Evolutionary conservation across 2,329 filamentous ascomycete genomes (phyloP).

Genomic region (Nigrospora sphaerica): DNA sequence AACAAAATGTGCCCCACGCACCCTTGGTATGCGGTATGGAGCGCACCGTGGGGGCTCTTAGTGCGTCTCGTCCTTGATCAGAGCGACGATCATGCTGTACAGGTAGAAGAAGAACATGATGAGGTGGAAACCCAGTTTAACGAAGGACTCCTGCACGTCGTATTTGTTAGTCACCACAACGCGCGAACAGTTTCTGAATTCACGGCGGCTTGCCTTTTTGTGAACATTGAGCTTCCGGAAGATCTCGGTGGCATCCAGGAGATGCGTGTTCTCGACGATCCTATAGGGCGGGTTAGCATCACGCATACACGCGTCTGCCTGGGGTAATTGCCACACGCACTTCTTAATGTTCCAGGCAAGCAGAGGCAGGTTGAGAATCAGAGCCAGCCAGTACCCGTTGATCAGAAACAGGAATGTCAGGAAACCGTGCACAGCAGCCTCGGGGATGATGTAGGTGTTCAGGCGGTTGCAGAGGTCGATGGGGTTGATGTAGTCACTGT

Average conservation of each 20-base stretch:
- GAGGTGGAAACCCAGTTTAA: slow-evolving; percentile 97
- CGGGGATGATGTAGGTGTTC: slow-evolving; percentile 98
- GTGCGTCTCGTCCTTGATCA: slow-evolving; percentile 90
- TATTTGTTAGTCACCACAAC: slow-evolving; percentile 4
- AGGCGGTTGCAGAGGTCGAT: slow-evolving; percentile 99
- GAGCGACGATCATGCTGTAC: slow-evolving; percentile 95
- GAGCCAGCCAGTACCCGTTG: slow-evolving; percentile 96
- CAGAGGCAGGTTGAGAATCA: slow-evolving; percentile 87
- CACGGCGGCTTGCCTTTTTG: slow-evolving; percentile 67
- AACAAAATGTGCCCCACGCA: not conserved
- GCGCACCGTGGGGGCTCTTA: slow-evolving; percentile 35
- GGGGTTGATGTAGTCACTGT: slow-evolving; percentile 98
- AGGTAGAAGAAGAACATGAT: slow-evolving; percentile 99
- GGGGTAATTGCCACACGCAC: slow-evolving; percentile 46
- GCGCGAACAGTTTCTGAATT: not conserved
- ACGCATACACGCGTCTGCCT: not conserved
- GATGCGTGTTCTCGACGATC: slow-evolving; percentile 94
- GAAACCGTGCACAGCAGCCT: slow-evolving; percentile 95
- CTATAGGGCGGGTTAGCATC: slow-evolving; percentile 37
- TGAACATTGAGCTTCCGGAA: slow-evolving; percentile 98
- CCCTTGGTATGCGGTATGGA: no score
- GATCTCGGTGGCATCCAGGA: slow-evolving; percentile 96
- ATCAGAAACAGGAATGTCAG: slow-evolving; percentile 93
- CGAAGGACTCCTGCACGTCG: slow-evolving; percentile 77
- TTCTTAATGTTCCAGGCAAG: slow-evolving; percentile 96